Evolutionary conservation across 768 basidiomycete genomes (phyloP).

Genomic region (Dentipellis fragilis): DNA sequence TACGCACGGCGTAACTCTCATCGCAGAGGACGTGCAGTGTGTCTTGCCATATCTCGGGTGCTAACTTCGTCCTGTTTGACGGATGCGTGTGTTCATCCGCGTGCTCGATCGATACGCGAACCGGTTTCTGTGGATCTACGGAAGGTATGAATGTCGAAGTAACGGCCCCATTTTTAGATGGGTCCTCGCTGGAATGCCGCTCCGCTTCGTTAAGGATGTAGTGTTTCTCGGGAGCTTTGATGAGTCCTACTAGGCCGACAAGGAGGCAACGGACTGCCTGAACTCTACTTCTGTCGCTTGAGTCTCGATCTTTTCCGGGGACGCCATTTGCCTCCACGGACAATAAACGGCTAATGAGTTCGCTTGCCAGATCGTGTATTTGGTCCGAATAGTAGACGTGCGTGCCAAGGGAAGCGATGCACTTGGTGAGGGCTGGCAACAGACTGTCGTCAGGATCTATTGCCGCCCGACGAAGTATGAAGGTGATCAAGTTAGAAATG

Average conservation of each 20-base stretch:
- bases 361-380: conserved; percentile 84
- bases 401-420: conserved; percentile 75
- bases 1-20: conserved; percentile 62
- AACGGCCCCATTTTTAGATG: neutral
- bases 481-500: conserved; percentile 62
- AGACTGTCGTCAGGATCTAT: conserved; percentile 54
- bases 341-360: conserved; percentile 67
- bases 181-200: conserved; percentile 7
- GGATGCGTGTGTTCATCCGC: conserved; percentile 23
- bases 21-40: conserved; percentile 81
- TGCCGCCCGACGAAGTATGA: conserved; percentile 63
- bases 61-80: conserved; percentile 55
- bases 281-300: conserved; percentile 36
- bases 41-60: conserved; percentile 86
- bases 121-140: neutral
- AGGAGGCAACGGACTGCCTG: conserved; percentile 65
- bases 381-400: conserved; percentile 96
- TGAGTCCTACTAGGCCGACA: conserved; percentile 59
- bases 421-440: conserved; percentile 58
- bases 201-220: conserved; percentile 23
- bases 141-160: neutral
- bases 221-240: conserved; percentile 49
- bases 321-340: conserved; percentile 59
- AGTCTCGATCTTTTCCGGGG: conserved; percentile 27
- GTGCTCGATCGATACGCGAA: conserved; percentile 6